A percentile compares a stretch with the other conserved stretches of the same genome.
phyloP scores from a whole-genome alignment of 805 yeast genomes.

The Kuraishia capsulata region DNA sequence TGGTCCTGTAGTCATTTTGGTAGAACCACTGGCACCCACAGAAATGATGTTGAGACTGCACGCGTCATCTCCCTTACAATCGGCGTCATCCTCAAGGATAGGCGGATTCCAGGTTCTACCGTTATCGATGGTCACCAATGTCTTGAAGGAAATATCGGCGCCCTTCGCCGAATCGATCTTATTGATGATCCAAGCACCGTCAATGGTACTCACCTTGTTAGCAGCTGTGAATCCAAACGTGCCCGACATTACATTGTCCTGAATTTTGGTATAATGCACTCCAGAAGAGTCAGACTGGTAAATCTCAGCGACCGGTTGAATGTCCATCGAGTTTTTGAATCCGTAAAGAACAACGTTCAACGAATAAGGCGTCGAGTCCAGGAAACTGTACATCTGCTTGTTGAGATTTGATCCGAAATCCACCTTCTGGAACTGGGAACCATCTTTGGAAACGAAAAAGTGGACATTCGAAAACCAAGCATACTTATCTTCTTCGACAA shows the following conservation, averaged over 20 bases:
- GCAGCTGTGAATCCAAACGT: conserved; percentile 17
- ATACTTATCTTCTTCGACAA: conserved; percentile 34
- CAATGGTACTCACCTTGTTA: conserved; percentile 25
- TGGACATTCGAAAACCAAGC: conserved; percentile 25
- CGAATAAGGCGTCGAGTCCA: not conserved
- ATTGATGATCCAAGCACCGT: conserved; percentile 33
- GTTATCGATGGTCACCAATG: conserved; percentile 10
- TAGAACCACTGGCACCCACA: conserved; percentile 7
- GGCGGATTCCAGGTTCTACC: conserved; percentile 8
- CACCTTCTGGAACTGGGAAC: conserved; percentile 26
- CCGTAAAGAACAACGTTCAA: not conserved
- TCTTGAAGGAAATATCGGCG: not conserved
- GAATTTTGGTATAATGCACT: conserved; percentile 21
- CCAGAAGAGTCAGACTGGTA: conserved; percentile 16
- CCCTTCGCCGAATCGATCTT: conserved; percentile 9
- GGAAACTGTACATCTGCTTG: not conserved
- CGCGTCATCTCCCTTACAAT: not conserved
- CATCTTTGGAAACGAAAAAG: conserved; percentile 39
- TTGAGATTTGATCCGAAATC: not conserved
- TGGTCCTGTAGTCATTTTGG: conserved; percentile 26
- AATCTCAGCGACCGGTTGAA: not conserved
- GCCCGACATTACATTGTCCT: conserved; percentile 7
- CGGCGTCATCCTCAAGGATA: conserved; percentile 1
- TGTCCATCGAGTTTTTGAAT: conserved; percentile 1
- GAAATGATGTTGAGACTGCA: conserved; percentile 21